Conservation (phyloP, 176 grass and related monocot genomes). For the Poa annua region DNA sequence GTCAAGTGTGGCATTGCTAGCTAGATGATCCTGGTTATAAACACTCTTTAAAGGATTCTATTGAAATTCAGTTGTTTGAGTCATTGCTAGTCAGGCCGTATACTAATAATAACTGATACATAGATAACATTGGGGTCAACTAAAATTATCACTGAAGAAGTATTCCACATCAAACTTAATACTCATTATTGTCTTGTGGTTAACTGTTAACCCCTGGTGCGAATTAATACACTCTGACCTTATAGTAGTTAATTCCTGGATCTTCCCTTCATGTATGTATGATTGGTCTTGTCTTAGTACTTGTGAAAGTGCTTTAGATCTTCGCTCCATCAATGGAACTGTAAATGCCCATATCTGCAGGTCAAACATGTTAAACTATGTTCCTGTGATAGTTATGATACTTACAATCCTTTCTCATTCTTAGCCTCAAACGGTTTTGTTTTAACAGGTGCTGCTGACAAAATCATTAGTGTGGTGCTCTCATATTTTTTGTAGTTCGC, state of each 20-base stretch:
- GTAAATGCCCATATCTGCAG: not conserved
- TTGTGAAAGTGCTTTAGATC: not conserved
- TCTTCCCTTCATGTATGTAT: not conserved
- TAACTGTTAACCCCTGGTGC: not conserved
- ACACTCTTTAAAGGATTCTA: not conserved
- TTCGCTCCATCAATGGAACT: not conserved
- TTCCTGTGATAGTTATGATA: not conserved
- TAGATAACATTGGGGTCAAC: not conserved
- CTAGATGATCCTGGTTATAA: not conserved
- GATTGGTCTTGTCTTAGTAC: not conserved
- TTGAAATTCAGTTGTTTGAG: not conserved
- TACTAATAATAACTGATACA: not conserved
- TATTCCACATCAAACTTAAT: not conserved
- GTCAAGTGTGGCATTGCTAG: not conserved
- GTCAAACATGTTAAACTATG: not conserved
- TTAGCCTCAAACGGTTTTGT: not conserved
- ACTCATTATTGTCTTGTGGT: not conserved
- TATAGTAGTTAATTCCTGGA: not conserved
- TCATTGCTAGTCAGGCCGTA: not conserved
- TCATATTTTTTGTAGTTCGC: not conserved
- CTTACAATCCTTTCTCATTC: not conserved
- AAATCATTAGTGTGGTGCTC: not conserved
- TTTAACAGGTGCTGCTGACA: not conserved
- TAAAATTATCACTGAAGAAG: not conserved
- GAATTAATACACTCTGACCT: not conserved